phyloP scores from a whole-genome alignment of 768 basidiomycete species.

The Gymnopilus dilepis region DNA sequence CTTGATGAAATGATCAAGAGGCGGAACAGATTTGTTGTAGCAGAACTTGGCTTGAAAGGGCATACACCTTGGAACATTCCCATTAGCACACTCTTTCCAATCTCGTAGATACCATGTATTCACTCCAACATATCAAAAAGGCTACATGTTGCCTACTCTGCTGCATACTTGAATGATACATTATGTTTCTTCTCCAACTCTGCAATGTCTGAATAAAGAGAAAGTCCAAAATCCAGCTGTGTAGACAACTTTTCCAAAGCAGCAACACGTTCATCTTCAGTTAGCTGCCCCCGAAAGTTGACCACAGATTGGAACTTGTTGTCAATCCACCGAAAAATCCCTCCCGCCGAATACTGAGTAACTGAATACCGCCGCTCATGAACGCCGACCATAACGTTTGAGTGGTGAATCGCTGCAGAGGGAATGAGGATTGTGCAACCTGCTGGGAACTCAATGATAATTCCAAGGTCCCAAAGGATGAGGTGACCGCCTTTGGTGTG shows the following conservation, averaged over 20 bases:
- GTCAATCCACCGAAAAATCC: slow-evolving; percentile 26
- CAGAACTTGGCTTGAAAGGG: slow-evolving; percentile 3
- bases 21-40: slow-evolving; percentile 12
- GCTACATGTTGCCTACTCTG: too few species aligned
- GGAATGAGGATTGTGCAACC: slow-evolving; percentile 31
- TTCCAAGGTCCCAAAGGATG: slow-evolving; percentile 31
- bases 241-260: not conserved
- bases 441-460: slow-evolving; percentile 30
- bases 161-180: not conserved
- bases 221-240: not conserved
- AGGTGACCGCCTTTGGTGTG: slow-evolving; percentile 36
- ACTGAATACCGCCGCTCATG: slow-evolving; percentile 28
- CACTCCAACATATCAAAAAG: too few species aligned
- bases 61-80: slow-evolving; percentile 15
- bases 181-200: not conserved
- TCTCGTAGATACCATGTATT: too few species aligned
- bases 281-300: not conserved
- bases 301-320: slow-evolving; percentile 31
- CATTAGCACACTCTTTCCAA: slow-evolving; percentile 2
- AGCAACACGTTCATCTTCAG: not conserved
- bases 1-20: slow-evolving; percentile 40
- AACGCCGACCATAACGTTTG: slow-evolving; percentile 26
- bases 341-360: slow-evolving; percentile 34
- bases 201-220: not conserved
- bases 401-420: slow-evolving; percentile 32